Evolutionary conservation across 1,284 basidiomycete species (phyloP), one percentile per base, ranked within the genome.

Genomic region (Takashimella tepidaria): DNA sequence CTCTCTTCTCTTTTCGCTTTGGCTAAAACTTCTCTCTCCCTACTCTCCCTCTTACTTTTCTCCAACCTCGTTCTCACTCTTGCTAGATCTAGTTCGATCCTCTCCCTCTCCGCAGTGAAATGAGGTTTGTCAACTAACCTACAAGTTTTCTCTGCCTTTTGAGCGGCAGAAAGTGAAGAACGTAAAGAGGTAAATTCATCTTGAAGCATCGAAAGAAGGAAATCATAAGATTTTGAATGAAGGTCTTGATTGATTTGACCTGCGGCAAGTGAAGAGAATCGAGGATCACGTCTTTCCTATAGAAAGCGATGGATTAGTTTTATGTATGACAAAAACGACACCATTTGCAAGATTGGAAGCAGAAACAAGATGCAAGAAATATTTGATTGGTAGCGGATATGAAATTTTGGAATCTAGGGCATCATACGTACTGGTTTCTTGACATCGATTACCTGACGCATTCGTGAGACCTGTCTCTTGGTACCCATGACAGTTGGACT

Each of bases 401-500:
- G n/a, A n/a, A n/a, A n/a, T n/a, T n/a, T n/a, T n/a, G n/a, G n/a
- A n/a, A n/a, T n/a, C n/a, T n/a, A n/a, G n/a, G n/a, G n/a, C n/a
- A n/a, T n/a, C n/a, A n/a, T n/a, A n/a, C n/a, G n/a, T 65, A 89
- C 89, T 31, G 79, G 70, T 58, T 84, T 82, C 44, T 81, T 79
- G 4, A 84, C 80, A 57, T 92, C 87, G 5, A 93, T 81, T 1
- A 90, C 86, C n/a, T 78, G 79, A 51, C 92, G 80, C 51, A 80
- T 81, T 12, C 93, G 83, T 3, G 87, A 83, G 2, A 96, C 90
- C 1, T 91, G 90, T 61, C 82, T 82, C 73, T 95, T 96, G 0
- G 92, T 89, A 5, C 87, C 87, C 58, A 90, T 79, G 65, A 91
- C 90, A 41, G 79, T 82, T 3, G 92, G 95, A 1, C 90, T 95